Evolutionary conservation across 2,329 filamentous ascomycete species (phyloP).

Genomic region (Hypoxylon rubiginosum): DNA sequence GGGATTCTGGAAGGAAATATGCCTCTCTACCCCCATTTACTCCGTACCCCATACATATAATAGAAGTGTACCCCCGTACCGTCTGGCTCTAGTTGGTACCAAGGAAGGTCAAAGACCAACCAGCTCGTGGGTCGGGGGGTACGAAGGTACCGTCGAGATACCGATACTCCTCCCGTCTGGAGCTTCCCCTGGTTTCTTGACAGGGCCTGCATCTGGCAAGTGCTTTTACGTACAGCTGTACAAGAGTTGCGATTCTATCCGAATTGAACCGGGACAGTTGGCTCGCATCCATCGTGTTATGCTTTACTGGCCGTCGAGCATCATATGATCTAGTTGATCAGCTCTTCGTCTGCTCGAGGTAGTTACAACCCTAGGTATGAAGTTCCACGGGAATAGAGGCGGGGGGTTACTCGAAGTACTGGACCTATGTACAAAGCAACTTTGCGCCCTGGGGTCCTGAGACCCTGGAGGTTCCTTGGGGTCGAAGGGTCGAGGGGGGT

Average conservation of each 20-base stretch:
- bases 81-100: constrained; percentile 1
- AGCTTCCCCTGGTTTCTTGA: constrained; percentile 20
- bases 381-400: constrained; percentile 23
- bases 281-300: constrained; percentile 37
- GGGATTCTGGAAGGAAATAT: constrained; percentile 20
- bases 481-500: not conserved
- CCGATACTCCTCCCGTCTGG: constrained; percentile 18
- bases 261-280: constrained; percentile 39
- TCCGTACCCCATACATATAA: constrained; percentile 13
- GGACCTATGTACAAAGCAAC: constrained; percentile 4
- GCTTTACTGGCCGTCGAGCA: constrained; percentile 38
- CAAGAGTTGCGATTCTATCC: constrained; percentile 37
- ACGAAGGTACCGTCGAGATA: constrained; percentile 24
- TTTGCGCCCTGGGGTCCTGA: not conserved
- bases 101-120: constrained; percentile 19
- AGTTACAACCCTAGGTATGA: constrained; percentile 36
- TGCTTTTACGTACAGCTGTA: constrained; percentile 39
- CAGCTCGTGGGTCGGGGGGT: constrained; percentile 13
- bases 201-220: constrained; percentile 32
- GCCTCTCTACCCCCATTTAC: constrained; percentile 10
- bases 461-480: not conserved
- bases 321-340: constrained; percentile 44
- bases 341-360: constrained; percentile 37
- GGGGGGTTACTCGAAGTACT: constrained; percentile 26
- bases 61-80: constrained; percentile 2